Conservation (phyloP, 2,329 filamentous ascomycete genomes). For the Salinomyces thailandicus region DNA sequence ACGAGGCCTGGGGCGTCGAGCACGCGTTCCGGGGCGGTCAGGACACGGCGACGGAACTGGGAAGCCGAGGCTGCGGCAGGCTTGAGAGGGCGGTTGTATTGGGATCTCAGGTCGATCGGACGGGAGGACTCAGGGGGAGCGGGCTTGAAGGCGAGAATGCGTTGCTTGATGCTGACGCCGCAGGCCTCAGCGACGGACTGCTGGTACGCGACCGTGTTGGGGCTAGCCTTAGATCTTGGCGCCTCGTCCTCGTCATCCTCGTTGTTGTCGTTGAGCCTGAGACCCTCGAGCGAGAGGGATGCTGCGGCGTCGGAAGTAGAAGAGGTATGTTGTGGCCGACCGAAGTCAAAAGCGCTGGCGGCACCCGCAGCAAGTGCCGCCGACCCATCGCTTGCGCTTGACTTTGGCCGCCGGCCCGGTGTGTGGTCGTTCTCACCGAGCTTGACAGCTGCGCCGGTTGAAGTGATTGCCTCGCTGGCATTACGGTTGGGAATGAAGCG, state of each 20-base stretch:
- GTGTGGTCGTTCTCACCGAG: slow-evolving; percentile 61
- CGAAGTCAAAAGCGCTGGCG: slow-evolving; percentile 55
- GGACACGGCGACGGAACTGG: slow-evolving; percentile 82
- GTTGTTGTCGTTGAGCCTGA: slow-evolving; percentile 65
- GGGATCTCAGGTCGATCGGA: slow-evolving; percentile 90
- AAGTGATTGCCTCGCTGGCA: slow-evolving; percentile 74
- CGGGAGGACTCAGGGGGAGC: slow-evolving; percentile 96
- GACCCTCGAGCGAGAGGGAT: slow-evolving; percentile 61
- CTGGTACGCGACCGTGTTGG: slow-evolving; percentile 83
- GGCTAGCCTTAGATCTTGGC: slow-evolving; percentile 61
- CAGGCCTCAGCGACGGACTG: slow-evolving; percentile 84
- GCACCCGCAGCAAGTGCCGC: slow-evolving; percentile 61
- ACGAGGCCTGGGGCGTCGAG: slow-evolving; percentile 91
- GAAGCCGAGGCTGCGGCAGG: slow-evolving; percentile 61
- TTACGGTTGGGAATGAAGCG: slow-evolving; percentile 92
- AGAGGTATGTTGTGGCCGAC: slow-evolving; percentile 46
- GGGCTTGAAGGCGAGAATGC: slow-evolving; percentile 97
- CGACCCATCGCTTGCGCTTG: slow-evolving; percentile 58
- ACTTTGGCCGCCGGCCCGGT: slow-evolving; percentile 51
- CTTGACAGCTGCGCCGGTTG: slow-evolving; percentile 65
- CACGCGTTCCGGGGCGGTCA: slow-evolving; percentile 90
- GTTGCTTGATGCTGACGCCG: slow-evolving; percentile 83
- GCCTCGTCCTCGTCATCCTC: slow-evolving; percentile 56
- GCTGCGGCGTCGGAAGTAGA: slow-evolving; percentile 55
- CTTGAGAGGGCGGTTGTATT: slow-evolving; percentile 96